Percentiles rank a stretch among this genome's conserved stretches.
These are phyloP conservation scores for Mycothermus thermophilus DNA, from an alignment of 495 filamentous ascomycete genomes.

Conservation along the genomic window DNA sequence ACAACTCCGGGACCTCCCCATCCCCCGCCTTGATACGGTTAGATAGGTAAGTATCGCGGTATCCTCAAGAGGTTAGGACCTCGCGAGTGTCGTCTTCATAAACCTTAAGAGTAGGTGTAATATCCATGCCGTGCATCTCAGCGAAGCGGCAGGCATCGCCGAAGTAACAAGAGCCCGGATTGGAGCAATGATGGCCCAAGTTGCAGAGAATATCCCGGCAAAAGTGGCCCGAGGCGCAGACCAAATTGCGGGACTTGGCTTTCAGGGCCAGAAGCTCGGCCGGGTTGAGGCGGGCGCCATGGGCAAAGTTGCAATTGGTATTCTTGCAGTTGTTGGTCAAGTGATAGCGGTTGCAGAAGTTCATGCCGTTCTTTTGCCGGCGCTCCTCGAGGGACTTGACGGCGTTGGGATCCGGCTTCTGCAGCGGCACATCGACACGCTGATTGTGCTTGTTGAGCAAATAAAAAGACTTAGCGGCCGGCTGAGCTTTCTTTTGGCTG, in stretches of 20 bases:
- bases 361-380: conserved; percentile 10
- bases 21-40: too few relatives aligned
- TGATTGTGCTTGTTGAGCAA: conserved; percentile 19
- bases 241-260: conserved; percentile 15
- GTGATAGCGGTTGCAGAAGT: conserved; percentile 26
- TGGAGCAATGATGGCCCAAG: conserved; percentile 24
- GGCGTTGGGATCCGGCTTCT: conserved; percentile 7
- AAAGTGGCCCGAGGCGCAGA: conserved; percentile 8
- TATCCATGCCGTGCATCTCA: conserved; percentile 19
- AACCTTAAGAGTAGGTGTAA: conserved; percentile 13
- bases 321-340: conserved; percentile 18
- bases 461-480: conserved; percentile 11
- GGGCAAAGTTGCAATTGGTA: conserved; percentile 19
- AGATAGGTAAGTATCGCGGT: too few relatives aligned
- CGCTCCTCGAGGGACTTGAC: conserved; percentile 15
- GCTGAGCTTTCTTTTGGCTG: conserved; percentile 6
- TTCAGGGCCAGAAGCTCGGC: conserved; percentile 15
- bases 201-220: conserved; percentile 20
- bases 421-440: conserved; percentile 23
- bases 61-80: too few relatives aligned
- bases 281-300: conserved; percentile 13
- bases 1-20: too few relatives aligned
- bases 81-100: conserved; percentile 14
- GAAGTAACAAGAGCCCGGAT: conserved; percentile 11
- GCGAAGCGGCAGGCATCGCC: conserved; percentile 16